A percentile compares a stretch with the other conserved stretches of the same genome.
These are phyloP conservation scores for Solanum dulcamara DNA, from an alignment of 257 asterid genomes.

Conservation along the genomic window DNA sequence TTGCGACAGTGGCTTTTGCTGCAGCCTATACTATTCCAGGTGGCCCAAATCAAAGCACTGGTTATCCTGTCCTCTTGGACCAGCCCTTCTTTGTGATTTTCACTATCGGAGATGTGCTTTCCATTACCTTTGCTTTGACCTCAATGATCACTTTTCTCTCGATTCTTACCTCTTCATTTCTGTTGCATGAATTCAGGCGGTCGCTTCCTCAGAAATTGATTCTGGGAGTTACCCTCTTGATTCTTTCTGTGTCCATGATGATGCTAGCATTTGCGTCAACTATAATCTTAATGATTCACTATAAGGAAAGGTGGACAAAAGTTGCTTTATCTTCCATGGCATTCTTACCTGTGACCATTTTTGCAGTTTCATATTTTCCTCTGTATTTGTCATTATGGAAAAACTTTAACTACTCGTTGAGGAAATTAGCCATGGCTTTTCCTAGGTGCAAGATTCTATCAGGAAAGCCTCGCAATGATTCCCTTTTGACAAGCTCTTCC, in stretches of 20 bases:
- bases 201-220: not conserved
- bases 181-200: not conserved
- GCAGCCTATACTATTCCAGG: slow-evolving; percentile 13
- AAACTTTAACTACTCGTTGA: not conserved
- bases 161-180: slow-evolving; percentile 4
- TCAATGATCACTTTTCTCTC: slow-evolving; percentile 2
- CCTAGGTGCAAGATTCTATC: not conserved
- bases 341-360: not conserved
- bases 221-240: slow-evolving; percentile 1
- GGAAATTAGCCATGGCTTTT: not conserved
- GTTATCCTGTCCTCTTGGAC: slow-evolving; percentile 1
- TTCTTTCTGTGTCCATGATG: slow-evolving; percentile 4
- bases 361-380: not conserved
- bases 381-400: not conserved
- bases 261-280: slow-evolving; percentile 9
- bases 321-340: slow-evolving; percentile 1
- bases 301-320: slow-evolving; percentile 2
- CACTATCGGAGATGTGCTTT: slow-evolving; percentile 8
- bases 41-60: slow-evolving; percentile 4
- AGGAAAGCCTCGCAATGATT: not conserved
- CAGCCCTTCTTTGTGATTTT: not conserved
- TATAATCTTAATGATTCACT: not conserved
- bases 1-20: slow-evolving; percentile 14
- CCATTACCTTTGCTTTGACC: slow-evolving; percentile 11
- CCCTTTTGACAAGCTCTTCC: not conserved